Base-by-base conservation (phyloP, 2,329 filamentous ascomycete genomes). In the Cladobotryum protrusum region DNA sequence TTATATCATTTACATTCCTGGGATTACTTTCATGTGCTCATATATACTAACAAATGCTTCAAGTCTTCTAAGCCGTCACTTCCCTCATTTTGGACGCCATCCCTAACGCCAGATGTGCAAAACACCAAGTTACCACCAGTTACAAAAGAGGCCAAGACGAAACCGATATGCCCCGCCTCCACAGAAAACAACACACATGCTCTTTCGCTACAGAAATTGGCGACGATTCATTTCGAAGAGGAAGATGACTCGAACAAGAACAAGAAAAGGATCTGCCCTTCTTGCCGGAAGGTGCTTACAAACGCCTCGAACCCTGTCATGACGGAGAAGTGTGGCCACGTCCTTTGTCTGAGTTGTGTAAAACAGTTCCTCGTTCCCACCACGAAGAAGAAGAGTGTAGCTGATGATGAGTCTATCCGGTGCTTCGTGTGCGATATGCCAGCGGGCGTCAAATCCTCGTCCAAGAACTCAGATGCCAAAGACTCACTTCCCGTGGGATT, bases 11-110 rank as follows among this genome's bases (percentile, higher is more conserved):
- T 33, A 39, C 20, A 33, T 24, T 19, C 29, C 29, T 29, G 37
- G 13, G 11, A 32, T 18, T 20, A 11, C 17, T 29, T 2, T 44
- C 13, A 36, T 5, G 11, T 36, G 29, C 11, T 32, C 18, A 36
- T n/a, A 5, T 8, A 6, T 4, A 8, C 51, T 58, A 48, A 57
- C 37, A 29, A 59, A 13, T 45, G 43, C 35, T n/a, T 58, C 15
- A 68, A 82, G 62, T 78, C 82, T 3, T 74, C 78, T 8, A 87
- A 86, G 67, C 78, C 81, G 1, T 77, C 78, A 14, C 71, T 96
- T 0, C 88, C 89, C 0, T 95, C 89, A 0, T 97, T 97, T 70
- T 97, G 92, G 93, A 86, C 92, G 1, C 92, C 90, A 0, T 88
- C 86, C 0, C 79, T 92, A 50, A 95, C 87, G 0, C 89, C 89